A percentile compares a stretch with the other conserved stretches of the same genome.
phyloP scores from a whole-genome alignment of 2,329 filamentous ascomycete species.

The Gaeumannomyces sp. region DNA sequence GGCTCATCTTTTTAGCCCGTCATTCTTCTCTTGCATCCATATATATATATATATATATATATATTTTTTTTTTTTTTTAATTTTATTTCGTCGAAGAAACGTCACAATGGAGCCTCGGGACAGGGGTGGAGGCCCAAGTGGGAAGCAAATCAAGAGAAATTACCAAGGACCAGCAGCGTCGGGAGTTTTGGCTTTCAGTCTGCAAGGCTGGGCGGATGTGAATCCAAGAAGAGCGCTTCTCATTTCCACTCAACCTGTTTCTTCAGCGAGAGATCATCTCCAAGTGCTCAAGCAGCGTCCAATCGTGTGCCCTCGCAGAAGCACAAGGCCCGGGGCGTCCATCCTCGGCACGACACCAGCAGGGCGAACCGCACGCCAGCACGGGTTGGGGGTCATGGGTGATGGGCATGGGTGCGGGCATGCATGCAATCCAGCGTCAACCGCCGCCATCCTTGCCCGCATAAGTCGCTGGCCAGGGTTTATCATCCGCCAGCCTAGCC shows the following conservation, averaged over 20 bases:
- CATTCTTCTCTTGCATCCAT: not conserved
- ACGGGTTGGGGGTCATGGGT: slow-evolving; percentile 3
- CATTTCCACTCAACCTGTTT: no score
- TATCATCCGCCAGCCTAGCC: not conserved
- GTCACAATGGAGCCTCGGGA: not conserved
- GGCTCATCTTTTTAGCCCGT: not conserved
- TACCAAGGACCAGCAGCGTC: not conserved
- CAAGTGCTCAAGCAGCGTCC: no score
- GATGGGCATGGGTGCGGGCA: not conserved
- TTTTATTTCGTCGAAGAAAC: not conserved
- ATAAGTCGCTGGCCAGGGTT: not conserved
- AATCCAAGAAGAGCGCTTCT: no score
- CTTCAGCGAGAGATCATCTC: no score
- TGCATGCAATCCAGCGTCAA: not conserved
- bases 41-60: no score
- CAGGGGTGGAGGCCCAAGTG: not conserved
- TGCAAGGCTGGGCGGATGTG: no score
- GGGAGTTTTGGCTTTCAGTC: no score
- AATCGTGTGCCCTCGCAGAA: no score
- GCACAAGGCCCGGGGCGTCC: not conserved
- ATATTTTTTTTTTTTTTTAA: no score
- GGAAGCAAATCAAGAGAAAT: slow-evolving; percentile 1
- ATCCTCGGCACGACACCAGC: no score
- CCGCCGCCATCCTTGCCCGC: not conserved
- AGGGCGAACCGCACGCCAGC: not conserved